phyloP scores from a whole-genome alignment of 2,329 filamentous ascomycete species.

The Aspergillus versicolor region DNA sequence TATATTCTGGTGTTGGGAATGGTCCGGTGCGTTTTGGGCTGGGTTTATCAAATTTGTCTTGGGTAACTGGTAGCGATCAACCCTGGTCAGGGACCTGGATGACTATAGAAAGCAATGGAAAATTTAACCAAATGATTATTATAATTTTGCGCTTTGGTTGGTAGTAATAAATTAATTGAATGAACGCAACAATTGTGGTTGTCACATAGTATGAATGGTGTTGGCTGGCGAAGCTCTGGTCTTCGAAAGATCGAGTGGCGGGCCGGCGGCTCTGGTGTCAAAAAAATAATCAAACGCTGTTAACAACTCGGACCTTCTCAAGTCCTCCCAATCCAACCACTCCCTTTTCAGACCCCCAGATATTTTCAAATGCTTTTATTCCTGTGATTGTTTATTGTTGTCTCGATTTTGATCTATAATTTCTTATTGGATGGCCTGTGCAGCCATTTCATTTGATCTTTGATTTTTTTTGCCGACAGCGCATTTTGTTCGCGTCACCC shows the following conservation, averaged over 20 bases:
- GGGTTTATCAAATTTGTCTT: conserved; percentile 2
- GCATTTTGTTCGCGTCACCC: background rate
- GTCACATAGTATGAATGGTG: background rate
- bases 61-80: conserved; percentile 9
- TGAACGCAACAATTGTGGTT: background rate
- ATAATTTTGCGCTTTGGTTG: background rate
- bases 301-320: background rate
- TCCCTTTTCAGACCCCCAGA: background rate
- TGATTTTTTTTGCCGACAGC: background rate
- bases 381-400: background rate
- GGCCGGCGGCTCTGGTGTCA: background rate
- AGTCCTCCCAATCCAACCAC: background rate
- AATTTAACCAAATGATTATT: background rate
- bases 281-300: background rate
- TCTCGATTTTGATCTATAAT: background rate
- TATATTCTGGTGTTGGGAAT: conserved; percentile 7
- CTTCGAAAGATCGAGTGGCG: background rate
- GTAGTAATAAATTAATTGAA: background rate
- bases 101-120: conserved; percentile 3
- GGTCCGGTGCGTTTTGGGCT: conserved; percentile 6
- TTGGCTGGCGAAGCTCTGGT: conserved; percentile 1
- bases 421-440: background rate
- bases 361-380: background rate
- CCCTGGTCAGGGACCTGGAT: background rate
- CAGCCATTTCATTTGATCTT: background rate